Evolutionary conservation across 495 filamentous ascomycete genomes (phyloP).

Genomic region (Chaetomium tenue): DNA sequence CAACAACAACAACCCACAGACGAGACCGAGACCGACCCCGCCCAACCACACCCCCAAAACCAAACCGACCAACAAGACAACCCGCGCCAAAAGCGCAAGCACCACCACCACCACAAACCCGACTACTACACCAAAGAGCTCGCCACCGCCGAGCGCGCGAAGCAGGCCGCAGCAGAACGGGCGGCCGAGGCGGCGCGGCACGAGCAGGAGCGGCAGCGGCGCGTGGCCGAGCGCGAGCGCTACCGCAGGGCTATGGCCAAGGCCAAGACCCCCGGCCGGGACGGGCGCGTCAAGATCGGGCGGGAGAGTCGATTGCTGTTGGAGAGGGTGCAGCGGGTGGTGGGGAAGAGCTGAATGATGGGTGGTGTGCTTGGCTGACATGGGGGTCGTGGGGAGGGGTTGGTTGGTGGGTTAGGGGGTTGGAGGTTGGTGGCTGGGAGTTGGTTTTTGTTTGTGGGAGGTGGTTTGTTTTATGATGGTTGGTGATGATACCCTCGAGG

Average conservation of each 20-base stretch:
- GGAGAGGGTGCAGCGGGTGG: conserved; percentile 73
- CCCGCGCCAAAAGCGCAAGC: not conserved
- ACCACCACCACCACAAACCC: not conserved
- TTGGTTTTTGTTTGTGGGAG: too few species aligned
- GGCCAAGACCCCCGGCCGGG: conserved; percentile 68
- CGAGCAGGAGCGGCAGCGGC: conserved; percentile 51
- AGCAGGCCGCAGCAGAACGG: conserved; percentile 60
- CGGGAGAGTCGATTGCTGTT: conserved; percentile 80
- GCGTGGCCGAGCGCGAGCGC: conserved; percentile 60
- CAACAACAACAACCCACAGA: conserved; percentile 17
- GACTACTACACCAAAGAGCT: conserved; percentile 76
- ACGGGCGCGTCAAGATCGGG: conserved; percentile 81
- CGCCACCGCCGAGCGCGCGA: conserved; percentile 60
- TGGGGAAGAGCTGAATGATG: conserved; percentile 43
- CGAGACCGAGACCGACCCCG: conserved; percentile 44
- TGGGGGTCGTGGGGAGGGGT: too few species aligned
- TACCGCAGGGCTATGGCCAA: conserved; percentile 70
- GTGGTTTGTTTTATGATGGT: not conserved
- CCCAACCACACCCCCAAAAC: conserved; percentile 23
- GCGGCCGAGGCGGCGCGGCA: conserved; percentile 56
- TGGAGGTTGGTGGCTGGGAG: not conserved
- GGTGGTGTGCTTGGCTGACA: too few species aligned
- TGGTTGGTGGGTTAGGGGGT: not conserved
- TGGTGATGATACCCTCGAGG: too few species aligned
- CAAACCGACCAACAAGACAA: too few species aligned